Conservation (phyloP, 192 early-diverging fungal species). For the Funneliformis geosporum region DNA sequence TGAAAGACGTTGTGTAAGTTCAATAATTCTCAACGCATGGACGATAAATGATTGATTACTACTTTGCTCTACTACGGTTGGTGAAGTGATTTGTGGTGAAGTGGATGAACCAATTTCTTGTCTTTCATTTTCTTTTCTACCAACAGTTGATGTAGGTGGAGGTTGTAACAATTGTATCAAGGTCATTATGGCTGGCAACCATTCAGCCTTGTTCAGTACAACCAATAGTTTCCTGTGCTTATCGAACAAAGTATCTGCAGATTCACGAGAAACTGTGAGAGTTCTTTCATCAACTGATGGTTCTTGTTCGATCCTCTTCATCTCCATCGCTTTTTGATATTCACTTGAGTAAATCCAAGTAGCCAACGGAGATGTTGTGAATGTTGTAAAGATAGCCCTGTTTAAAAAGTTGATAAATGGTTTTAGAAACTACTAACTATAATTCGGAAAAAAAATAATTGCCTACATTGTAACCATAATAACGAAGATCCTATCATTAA, state of each 20-base stretch:
- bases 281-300: too few species aligned
- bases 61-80: not conserved
- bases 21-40: slow-evolving; percentile 73
- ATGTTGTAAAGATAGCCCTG: slow-evolving; percentile 85
- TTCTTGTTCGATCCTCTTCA: not conserved
- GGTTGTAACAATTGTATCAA: slow-evolving; percentile 37
- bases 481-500: slow-evolving; percentile 61
- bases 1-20: slow-evolving; percentile 78
- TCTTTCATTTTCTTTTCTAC: not conserved
- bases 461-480: slow-evolving; percentile 58
- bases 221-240: slow-evolving; percentile 40
- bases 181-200: slow-evolving; percentile 47
- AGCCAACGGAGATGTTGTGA: slow-evolving; percentile 82
- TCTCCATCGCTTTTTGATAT: slow-evolving; percentile 50
- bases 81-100: not conserved
- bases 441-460: not conserved
- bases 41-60: slow-evolving; percentile 30
- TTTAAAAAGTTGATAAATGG: slow-evolving; percentile 7
- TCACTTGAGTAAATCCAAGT: slow-evolving; percentile 69
- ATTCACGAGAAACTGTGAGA: not conserved
- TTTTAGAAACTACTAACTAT: not conserved
- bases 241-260: not conserved
- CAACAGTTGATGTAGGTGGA: not conserved
- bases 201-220: slow-evolving; percentile 45
- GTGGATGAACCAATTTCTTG: not conserved